These are phyloP conservation scores for Fusarium sacchari DNA, from an alignment of 2,329 filamentous ascomycete species.

Conservation along the genomic window DNA sequence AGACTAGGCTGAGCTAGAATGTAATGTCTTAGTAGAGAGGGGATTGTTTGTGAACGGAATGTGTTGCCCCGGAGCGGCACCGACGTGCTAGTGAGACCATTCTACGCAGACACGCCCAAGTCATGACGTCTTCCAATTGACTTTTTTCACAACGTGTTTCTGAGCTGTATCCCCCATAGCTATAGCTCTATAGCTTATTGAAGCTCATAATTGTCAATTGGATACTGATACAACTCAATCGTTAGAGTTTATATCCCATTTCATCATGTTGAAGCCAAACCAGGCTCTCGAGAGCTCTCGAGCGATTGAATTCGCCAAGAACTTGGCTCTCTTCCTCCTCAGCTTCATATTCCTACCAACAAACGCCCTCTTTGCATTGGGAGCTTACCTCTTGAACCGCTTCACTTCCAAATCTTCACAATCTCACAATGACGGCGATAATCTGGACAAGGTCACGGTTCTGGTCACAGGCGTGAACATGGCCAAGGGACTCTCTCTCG, in stretches of 20 bases:
- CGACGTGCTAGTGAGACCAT: neutral
- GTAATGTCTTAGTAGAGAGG: neutral
- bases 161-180: neutral
- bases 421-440: neutral
- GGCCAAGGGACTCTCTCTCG: constrained; percentile 74
- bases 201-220: neutral
- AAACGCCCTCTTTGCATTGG: neutral
- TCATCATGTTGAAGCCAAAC: neutral
- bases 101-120: constrained; percentile 12
- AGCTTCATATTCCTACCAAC: constrained; percentile 24
- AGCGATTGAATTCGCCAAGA: constrained; percentile 18
- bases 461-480: constrained; percentile 79
- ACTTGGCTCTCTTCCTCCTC: constrained; percentile 21
- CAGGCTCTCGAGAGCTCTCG: neutral
- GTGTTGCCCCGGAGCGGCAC: neutral
- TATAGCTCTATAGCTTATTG: neutral
- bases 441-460: constrained; percentile 56
- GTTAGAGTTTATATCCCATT: neutral
- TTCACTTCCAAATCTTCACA: neutral
- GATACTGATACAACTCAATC: neutral
- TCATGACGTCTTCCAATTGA: constrained; percentile 36
- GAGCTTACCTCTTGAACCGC: constrained; percentile 13
- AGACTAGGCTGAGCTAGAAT: neutral
- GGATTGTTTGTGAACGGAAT: neutral
- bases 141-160: neutral